Evolutionary conservation across 2,329 filamentous ascomycete genomes (phyloP), one percentile per base, ranked within the genome.

Genomic region (Talaromyces funiculosus): DNA sequence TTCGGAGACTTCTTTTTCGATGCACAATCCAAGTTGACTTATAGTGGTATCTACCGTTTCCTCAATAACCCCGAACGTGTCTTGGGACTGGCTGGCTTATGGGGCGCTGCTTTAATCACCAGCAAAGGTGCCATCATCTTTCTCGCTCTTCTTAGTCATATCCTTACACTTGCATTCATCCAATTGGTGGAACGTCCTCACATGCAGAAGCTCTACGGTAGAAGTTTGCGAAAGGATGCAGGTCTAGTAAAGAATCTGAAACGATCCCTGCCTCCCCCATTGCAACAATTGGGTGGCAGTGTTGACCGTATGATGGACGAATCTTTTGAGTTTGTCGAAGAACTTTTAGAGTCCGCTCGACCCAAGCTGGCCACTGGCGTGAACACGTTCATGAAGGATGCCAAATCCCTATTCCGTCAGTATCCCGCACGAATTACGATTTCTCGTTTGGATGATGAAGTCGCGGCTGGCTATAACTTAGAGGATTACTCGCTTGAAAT

Each of bases 1-100:
- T 97, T 92, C 71, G 94, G 94, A 18, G 94, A 99, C 73, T 99
- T 97, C 80, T 97, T 99, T 81, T 97, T 94, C 72, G 91, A 97
- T 63, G 88, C 90, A 49, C 85, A 87, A 10, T 88, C 88, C 12
- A 96, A 94, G 76, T 82, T 97, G 63, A 97, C 90, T 0, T 99
- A 99, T 76, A 92, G 89, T 67, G 95, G 93, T 64, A 99, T 99
- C 69, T 99, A 99, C 75, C 91, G 94, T 53, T 99, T 96, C 77
- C 81, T 99, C 66, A 99, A 99, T 78, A 99, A 97, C 70, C 94
- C 94, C 0, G 94, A 99, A 75, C 88, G 93, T 60, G 87, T 97
- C 40, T 88, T 99, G 65, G 94, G 94, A 29, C 87, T 95, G 4
- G 93, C 93, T 18, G 94, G 92, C n/a, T 82, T 97, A 6, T 99